Evolutionary conservation across 108 stramenopile species (phyloP).

Genomic region (Discostella stelligeroides): DNA sequence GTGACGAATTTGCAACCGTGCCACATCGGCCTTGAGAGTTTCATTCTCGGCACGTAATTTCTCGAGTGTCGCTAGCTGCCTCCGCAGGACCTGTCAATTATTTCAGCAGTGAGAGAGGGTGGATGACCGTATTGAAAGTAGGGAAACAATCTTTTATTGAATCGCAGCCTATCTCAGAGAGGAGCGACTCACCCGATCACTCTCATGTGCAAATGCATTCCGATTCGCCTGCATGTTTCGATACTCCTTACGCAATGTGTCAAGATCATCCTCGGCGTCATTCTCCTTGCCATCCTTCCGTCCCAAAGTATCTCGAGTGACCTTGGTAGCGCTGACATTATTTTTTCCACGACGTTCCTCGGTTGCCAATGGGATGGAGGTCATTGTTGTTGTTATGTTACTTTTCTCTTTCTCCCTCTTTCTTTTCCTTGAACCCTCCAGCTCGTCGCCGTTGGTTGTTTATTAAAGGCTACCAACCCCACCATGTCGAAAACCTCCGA

Average conservation of each 20-base stretch:
- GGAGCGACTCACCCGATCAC: constrained; percentile 34
- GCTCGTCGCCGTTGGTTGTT: too few relatives aligned
- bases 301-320: neutral
- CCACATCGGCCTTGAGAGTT: constrained; percentile 77
- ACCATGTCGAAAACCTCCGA: too few relatives aligned
- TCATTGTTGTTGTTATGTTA: neutral
- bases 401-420: too few relatives aligned
- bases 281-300: constrained; percentile 29
- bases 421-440: too few relatives aligned
- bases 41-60: constrained; percentile 78
- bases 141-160: too few relatives aligned
- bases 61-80: constrained; percentile 77
- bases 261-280: constrained; percentile 72
- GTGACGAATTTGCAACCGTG: constrained; percentile 64
- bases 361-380: too few relatives aligned
- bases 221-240: constrained; percentile 89
- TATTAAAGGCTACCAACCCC: too few relatives aligned
- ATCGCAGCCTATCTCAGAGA: too few relatives aligned
- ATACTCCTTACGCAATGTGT: constrained; percentile 82
- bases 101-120: neutral
- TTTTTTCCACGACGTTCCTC: too few relatives aligned
- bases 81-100: constrained; percentile 60
- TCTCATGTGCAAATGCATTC: constrained; percentile 81
- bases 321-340: neutral
- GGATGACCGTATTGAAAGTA: neutral